phyloP scores from a whole-genome alignment of 768 basidiomycete genomes.

The Hygrophoropsis aurantiaca region DNA sequence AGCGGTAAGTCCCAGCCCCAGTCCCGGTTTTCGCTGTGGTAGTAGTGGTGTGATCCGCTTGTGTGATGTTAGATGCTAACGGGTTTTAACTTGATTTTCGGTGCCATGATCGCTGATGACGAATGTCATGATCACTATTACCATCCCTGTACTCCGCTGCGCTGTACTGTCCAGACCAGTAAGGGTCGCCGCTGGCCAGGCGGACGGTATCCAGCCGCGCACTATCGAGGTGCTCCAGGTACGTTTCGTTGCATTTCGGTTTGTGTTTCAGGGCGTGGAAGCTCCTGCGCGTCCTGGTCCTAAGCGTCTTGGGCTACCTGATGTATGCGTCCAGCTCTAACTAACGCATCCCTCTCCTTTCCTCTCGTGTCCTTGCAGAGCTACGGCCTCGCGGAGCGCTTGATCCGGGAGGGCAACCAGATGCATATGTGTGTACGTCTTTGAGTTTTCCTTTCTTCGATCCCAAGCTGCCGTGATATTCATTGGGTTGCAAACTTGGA shows the following conservation, averaged over 20 bases:
- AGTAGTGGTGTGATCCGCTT: no score
- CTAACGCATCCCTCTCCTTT: no score
- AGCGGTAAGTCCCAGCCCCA: constrained; percentile 33
- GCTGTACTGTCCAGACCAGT: constrained; percentile 38
- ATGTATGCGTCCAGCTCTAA: no score
- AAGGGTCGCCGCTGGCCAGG: constrained; percentile 47
- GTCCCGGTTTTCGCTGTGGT: no score
- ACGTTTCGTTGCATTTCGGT: no score
- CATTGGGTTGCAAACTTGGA: background rate
- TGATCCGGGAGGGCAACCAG: constrained; percentile 64
- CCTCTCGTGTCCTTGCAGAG: constrained; percentile 46
- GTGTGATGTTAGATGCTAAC: no score
- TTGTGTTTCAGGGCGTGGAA: no score
- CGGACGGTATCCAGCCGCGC: constrained; percentile 56
- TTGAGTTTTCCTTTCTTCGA: no score
- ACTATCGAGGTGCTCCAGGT: constrained; percentile 57
- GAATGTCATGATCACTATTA: no score
- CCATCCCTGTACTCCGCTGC: no score
- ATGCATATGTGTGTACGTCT: constrained; percentile 64
- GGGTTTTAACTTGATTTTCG: background rate
- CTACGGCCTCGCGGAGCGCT: constrained; percentile 69
- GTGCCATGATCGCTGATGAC: background rate
- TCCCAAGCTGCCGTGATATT: background rate
- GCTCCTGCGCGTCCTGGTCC: no score
- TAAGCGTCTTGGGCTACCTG: no score